Conservation (phyloP, 352 stramenopile genomes). For the Phytophthora rubi region DNA sequence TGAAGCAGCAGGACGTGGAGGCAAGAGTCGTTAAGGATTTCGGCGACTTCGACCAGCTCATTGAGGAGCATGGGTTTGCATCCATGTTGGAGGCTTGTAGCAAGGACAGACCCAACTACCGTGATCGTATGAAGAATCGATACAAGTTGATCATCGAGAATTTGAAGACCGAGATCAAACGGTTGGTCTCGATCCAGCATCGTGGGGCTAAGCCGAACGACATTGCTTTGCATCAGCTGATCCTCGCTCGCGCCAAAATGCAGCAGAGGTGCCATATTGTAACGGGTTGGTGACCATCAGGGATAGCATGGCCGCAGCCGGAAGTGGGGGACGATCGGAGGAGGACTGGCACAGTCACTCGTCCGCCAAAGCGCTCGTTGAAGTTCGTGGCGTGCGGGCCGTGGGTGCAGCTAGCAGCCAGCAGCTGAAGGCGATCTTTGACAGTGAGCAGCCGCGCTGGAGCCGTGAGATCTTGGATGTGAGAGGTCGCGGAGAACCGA, state of each 20-base stretch:
- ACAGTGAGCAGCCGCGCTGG: too few species aligned
- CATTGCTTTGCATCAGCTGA: neutral
- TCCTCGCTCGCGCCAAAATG: neutral
- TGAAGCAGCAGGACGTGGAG: slow-evolving; percentile 3
- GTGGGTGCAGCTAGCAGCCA: too few species aligned
- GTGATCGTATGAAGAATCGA: neutral
- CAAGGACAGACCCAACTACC: neutral
- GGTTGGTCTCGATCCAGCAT: neutral
- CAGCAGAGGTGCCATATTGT: neutral
- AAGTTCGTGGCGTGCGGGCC: too few species aligned
- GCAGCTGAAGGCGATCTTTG: too few species aligned
- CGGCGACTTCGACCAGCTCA: slow-evolving; percentile 4
- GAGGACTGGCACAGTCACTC: too few species aligned
- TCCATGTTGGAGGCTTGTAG: neutral
- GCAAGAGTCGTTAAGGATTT: slow-evolving; percentile 5
- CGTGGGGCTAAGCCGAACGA: neutral
- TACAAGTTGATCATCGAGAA: neutral
- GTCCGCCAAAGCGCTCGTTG: too few species aligned
- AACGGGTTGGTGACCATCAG: too few species aligned
- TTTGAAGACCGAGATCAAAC: neutral
- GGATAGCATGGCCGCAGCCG: too few species aligned
- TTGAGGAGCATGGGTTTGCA: slow-evolving; percentile 3
- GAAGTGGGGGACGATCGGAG: too few species aligned
- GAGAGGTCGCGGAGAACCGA: too few species aligned
- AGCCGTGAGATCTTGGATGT: too few species aligned